phyloP scores from a whole-genome alignment of 2,329 filamentous ascomycete genomes.

The Huntiella decipiens region DNA sequence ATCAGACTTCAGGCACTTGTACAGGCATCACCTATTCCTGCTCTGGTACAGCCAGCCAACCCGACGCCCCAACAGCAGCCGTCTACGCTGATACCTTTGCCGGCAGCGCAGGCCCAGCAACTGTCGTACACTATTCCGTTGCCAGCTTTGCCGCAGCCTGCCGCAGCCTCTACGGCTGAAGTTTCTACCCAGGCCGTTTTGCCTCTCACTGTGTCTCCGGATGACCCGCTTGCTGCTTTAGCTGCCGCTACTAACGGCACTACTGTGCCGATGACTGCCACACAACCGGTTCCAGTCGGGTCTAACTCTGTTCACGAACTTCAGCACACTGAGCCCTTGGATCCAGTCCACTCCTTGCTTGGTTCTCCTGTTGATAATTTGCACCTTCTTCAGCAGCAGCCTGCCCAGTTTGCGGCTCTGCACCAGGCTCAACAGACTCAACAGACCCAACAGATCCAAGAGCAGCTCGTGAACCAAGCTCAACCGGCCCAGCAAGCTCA shows the following conservation, averaged over 20 bases:
- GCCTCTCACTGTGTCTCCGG: background rate
- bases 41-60: background rate
- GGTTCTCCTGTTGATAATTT: slow-evolving; percentile 2
- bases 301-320: background rate
- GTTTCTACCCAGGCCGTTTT: background rate
- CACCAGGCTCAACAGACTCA: slow-evolving; percentile 5
- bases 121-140: slow-evolving; percentile 9
- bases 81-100: background rate
- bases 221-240: slow-evolving; percentile 1
- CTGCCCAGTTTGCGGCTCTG: background rate
- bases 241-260: background rate
- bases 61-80: background rate
- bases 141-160: slow-evolving; percentile 1
- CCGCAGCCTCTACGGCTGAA: background rate
- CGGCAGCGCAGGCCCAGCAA: background rate
- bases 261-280: background rate
- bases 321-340: background rate
- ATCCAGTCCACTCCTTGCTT: slow-evolving; percentile 9
- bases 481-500: background rate
- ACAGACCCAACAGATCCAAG: slow-evolving; percentile 1
- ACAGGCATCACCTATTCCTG: slow-evolving; percentile 4
- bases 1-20: slow-evolving; percentile 8
- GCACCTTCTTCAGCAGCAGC: slow-evolving; percentile 7
- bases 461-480: too few species aligned
- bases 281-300: background rate